A percentile compares a stretch with the other conserved stretches of the same genome.
These are phyloP conservation scores for Neurospora pannonica DNA, from an alignment of 495 filamentous ascomycete species.

Conservation along the genomic window DNA sequence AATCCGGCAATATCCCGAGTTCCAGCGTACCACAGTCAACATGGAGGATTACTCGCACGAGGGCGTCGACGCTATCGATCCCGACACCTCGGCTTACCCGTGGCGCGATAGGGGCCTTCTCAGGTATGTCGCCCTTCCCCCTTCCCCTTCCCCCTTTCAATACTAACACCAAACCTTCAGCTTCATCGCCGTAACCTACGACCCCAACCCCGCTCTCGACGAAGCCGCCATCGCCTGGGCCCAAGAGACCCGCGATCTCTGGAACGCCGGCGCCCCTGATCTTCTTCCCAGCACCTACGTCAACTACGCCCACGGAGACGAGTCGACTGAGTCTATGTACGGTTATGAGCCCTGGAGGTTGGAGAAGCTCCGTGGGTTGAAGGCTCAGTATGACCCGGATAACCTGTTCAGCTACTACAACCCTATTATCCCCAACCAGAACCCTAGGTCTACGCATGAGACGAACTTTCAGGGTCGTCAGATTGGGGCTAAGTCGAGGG, in stretches of 20 bases:
- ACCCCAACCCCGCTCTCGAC: not conserved
- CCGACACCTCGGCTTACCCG: slow-evolving; percentile 33
- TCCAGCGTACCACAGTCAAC: slow-evolving; percentile 38
- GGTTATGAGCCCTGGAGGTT: slow-evolving; percentile 40
- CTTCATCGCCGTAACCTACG: not conserved
- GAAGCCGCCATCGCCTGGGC: not conserved
- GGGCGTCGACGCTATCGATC: slow-evolving; percentile 32
- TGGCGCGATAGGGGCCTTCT: slow-evolving; percentile 15
- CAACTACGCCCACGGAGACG: slow-evolving; percentile 30
- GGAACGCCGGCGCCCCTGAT: slow-evolving; percentile 10
- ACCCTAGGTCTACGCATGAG: not conserved
- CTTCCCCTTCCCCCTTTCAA: not conserved
- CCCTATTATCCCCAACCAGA: slow-evolving; percentile 23
- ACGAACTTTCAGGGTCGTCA: not conserved
- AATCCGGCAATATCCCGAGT: slow-evolving; percentile 9
- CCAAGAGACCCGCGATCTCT: not conserved
- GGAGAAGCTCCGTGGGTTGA: slow-evolving; percentile 33
- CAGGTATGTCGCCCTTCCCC: not conserved
- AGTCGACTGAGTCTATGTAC: slow-evolving; percentile 18
- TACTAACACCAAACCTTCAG: not conserved
- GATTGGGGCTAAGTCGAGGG: not conserved
- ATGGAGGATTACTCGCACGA: slow-evolving; percentile 46
- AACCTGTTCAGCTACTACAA: slow-evolving; percentile 41
- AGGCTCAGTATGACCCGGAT: slow-evolving; percentile 46
- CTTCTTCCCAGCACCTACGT: slow-evolving; percentile 17